Conservation (phyloP, 352 stramenopile species). For the Globisporangium parvum region DNA sequence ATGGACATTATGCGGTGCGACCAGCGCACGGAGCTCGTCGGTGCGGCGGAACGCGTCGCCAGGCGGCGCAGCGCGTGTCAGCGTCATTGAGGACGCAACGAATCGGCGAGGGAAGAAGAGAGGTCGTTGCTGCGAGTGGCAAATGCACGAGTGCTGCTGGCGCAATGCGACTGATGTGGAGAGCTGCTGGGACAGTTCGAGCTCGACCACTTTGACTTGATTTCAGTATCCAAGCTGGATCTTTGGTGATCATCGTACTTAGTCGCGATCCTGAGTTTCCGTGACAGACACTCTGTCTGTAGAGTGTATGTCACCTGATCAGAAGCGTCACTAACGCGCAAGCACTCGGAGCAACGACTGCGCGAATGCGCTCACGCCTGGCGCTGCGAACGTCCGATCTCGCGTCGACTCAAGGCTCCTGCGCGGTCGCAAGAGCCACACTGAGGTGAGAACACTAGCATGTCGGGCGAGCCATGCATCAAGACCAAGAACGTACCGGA, state of each 20-base stretch:
- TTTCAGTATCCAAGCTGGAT: neutral
- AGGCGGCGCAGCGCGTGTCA: constrained; percentile 20
- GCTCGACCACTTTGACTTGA: neutral
- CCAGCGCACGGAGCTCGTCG: constrained; percentile 42
- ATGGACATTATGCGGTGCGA: constrained; percentile 39
- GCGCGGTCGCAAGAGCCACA: neutral
- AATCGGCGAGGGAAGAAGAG: neutral
- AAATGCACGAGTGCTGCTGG: neutral
- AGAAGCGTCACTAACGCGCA: neutral
- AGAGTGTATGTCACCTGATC: too few relatives aligned
- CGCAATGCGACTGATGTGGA: neutral
- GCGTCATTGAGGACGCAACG: constrained; percentile 5
- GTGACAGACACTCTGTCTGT: too few relatives aligned
- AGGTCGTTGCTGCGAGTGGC: too few relatives aligned
- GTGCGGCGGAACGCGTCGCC: constrained; percentile 37
- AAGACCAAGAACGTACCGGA: constrained; percentile 16
- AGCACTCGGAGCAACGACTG: constrained; percentile 43
- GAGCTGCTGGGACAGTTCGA: too few relatives aligned
- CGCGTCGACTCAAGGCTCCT: constrained; percentile 35
- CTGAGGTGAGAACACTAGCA: constrained; percentile 5
- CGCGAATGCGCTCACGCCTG: constrained; percentile 31
- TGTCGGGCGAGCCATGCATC: neutral
- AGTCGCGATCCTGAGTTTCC: neutral
- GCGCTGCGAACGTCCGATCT: constrained; percentile 17
- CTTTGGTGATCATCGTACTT: neutral